A percentile compares a stretch with the other conserved stretches of the same genome.
Conservation (phyloP, 2,329 filamentous ascomycete species). For the Colletotrichum trifolii region DNA sequence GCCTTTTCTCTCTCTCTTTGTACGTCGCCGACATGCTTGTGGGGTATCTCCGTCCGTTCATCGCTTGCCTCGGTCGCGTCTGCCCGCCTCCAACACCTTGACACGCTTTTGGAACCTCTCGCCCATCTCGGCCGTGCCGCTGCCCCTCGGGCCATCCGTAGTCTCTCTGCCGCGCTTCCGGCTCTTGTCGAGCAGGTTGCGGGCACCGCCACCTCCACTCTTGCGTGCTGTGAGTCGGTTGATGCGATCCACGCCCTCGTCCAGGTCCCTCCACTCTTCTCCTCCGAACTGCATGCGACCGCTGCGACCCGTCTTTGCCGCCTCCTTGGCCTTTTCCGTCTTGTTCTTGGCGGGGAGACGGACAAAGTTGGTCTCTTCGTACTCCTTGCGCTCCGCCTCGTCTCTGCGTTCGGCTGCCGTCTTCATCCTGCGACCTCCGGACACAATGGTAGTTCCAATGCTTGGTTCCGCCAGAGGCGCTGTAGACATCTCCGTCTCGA, state of each 20-base stretch:
- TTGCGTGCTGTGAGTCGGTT: conserved; percentile 82
- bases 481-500: conserved; percentile 83
- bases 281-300: conserved; percentile 81
- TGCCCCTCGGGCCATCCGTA: conserved; percentile 75
- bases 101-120: conserved; percentile 79
- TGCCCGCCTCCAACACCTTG: conserved; percentile 63
- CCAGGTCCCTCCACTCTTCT: conserved; percentile 91
- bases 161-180: conserved; percentile 81
- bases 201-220: conserved; percentile 61
- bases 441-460: conserved; percentile 88
- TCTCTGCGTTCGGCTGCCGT: conserved; percentile 79
- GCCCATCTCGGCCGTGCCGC: conserved; percentile 73
- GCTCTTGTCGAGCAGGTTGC: conserved; percentile 81
- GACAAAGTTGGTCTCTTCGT: conserved; percentile 93
- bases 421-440: conserved; percentile 82
- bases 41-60: conserved; percentile 38
- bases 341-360: conserved; percentile 88
- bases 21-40: conserved; percentile 1
- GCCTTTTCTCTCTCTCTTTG: neutral
- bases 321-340: conserved; percentile 80
- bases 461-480: conserved; percentile 88
- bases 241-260: conserved; percentile 88
- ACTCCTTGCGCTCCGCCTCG: conserved; percentile 82
- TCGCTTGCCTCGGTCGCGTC: conserved; percentile 57
- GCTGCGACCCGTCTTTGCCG: conserved; percentile 59